Evolutionary conservation across 495 filamentous ascomycete genomes (phyloP).

Genomic region (Neurospora sp.): DNA sequence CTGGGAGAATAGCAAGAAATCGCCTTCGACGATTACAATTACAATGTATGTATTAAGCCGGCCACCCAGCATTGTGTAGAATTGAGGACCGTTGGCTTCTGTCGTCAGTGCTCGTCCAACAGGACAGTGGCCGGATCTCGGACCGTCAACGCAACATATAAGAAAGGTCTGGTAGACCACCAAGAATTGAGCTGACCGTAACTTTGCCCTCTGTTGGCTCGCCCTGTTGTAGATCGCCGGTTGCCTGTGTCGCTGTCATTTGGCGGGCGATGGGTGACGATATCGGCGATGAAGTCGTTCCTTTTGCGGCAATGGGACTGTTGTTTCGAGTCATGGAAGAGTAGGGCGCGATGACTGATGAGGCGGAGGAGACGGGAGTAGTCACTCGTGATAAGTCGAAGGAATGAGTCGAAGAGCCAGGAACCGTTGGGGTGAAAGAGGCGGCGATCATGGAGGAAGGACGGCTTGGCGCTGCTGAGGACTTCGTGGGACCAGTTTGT

Average conservation of each 20-base stretch:
- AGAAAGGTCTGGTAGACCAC: constrained; percentile 39
- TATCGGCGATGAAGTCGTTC: neutral
- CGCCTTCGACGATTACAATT: neutral
- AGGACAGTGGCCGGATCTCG: neutral
- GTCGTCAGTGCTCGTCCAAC: neutral
- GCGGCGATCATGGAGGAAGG: neutral
- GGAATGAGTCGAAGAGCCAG: neutral
- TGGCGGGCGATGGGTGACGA: neutral
- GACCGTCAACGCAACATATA: constrained; percentile 38
- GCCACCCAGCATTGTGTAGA: neutral
- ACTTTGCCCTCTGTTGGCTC: constrained; percentile 17
- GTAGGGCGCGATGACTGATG: neutral
- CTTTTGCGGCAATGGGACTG: constrained; percentile 4
- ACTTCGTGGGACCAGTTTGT: neutral
- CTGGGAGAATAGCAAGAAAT: neutral
- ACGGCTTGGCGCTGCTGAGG: neutral
- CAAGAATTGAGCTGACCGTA: constrained; percentile 28
- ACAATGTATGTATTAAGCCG: neutral
- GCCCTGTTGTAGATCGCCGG: neutral
- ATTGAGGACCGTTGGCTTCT: neutral
- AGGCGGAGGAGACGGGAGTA: constrained; percentile 11
- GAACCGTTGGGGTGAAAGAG: neutral
- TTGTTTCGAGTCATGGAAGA: neutral
- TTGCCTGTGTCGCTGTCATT: neutral
- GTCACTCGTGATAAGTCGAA: neutral